These are phyloP conservation scores for Neonectria hederae DNA, from an alignment of 2,329 filamentous ascomycete genomes.

Conservation along the genomic window DNA sequence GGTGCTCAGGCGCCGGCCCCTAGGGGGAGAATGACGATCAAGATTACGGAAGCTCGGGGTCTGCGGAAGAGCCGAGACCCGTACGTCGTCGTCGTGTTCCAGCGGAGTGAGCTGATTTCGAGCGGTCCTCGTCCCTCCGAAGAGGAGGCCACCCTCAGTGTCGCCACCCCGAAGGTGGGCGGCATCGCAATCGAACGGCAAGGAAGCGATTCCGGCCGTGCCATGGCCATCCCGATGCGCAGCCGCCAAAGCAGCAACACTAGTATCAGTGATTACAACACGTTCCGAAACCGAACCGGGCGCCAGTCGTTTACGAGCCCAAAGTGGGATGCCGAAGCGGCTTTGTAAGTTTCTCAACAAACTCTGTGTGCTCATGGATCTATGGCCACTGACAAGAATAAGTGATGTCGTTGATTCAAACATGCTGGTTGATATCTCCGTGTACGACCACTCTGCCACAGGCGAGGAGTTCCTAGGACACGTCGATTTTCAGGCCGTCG, in stretches of 20 bases:
- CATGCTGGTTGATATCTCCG: constrained; percentile 89
- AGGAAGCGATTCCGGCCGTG: constrained; percentile 80
- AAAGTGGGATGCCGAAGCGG: constrained; percentile 93
- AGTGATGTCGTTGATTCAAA: constrained; percentile 95
- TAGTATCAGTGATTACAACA: constrained; percentile 74
- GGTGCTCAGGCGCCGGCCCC: constrained; percentile 72
- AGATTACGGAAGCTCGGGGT: constrained; percentile 85
- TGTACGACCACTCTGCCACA: constrained; percentile 84
- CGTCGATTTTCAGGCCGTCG: constrained; percentile 78
- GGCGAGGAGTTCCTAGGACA: constrained; percentile 94
- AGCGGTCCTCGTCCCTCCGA: constrained; percentile 77
- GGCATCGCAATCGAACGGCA: constrained; percentile 72
- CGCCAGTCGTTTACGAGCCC: constrained; percentile 76
- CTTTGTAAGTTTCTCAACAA: constrained; percentile 74
- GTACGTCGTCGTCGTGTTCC: constrained; percentile 96
- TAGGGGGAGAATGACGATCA: constrained; percentile 89
- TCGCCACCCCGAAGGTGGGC: constrained; percentile 58
- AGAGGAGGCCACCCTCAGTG: constrained; percentile 62
- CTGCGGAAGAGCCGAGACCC: constrained; percentile 85
- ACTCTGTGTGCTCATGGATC: background rate
- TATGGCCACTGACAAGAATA: constrained; percentile 26
- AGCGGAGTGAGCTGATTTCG: constrained; percentile 95
- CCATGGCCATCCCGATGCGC: constrained; percentile 96
- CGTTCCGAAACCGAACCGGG: constrained; percentile 67
- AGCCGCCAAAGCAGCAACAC: constrained; percentile 97